phyloP scores from a whole-genome alignment of 2,329 filamentous ascomycete species.

The Colletotrichum camelliae region DNA sequence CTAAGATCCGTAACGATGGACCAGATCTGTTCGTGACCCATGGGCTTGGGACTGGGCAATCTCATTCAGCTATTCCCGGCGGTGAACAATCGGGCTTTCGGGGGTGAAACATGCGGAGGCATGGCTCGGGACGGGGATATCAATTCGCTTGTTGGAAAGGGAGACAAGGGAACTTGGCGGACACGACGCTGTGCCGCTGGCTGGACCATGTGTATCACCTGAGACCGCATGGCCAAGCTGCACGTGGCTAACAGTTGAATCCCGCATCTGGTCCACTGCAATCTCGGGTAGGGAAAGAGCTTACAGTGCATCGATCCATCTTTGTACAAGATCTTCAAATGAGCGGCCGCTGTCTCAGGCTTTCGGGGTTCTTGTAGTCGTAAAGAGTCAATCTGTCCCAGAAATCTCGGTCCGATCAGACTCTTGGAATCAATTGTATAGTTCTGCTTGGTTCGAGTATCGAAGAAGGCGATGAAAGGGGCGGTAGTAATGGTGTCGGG shows the following conservation, averaged over 20 bases:
- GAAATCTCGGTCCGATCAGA: not conserved
- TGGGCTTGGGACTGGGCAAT: not conserved
- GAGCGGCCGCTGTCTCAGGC: not conserved
- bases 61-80: not conserved
- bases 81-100: not conserved
- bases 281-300: not conserved
- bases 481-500: not conserved
- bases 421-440: not conserved
- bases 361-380: not conserved
- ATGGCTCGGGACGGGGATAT: not conserved
- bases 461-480: not conserved
- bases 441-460: not conserved
- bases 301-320: not conserved
- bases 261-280: not conserved
- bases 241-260: not conserved
- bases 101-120: not conserved
- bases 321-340: not conserved
- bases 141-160: not conserved
- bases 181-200: not conserved
- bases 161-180: not conserved
- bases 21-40: not conserved
- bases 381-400: not conserved
- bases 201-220: not conserved
- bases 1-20: not conserved
- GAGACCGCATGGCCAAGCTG: not conserved